Base-by-base conservation (phyloP, 2,329 filamentous ascomycete genomes). In the Penicillium verrucosum region DNA sequence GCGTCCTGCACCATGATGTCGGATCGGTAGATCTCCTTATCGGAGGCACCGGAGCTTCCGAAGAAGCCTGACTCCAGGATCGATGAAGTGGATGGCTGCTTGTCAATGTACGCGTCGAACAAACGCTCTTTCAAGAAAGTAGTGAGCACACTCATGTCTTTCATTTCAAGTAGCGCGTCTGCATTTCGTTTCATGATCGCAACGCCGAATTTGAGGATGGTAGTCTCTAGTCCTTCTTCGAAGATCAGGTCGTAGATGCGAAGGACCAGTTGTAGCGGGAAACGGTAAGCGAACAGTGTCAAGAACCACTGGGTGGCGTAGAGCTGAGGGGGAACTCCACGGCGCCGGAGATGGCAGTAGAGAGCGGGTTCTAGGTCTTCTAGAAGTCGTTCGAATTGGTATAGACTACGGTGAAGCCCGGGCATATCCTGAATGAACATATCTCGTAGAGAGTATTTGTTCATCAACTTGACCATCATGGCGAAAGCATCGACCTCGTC, bases 301-400 rank as follows among this genome's bases (percentile, higher is more conserved):
- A 99, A 82, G 76, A 99, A 99, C 94, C 94, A 99, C 74, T 99
- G 94, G 0, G 94, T 99, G 43, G 94, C 94, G 71, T 99, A 99
- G 9, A 99, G 82, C 70, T 96, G 91, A 0, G 94, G 89, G 9
- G 89, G 89, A 53, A 99, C 94, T 62, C 90, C 88, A 54, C 89
- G 86, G 57, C 94, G 87, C 68, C 90, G 89, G 54, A 99, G 84
- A 74, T 99, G 94, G 71, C 93, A 97, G 76, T 96, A 97, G 7
- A 99, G 79, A 2, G 92, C 92, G 2, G 95, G 94, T 71, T 99
- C 93, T 42, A 93, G 81, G 66, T 99, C 94, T 75, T 99, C 94
- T 29, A 99, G 80, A 21, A 99, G 79, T 27, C 94, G 86, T 76
- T 97, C 94, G 68, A 99, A 99, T 65, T 96, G 91, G 74, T 96